Evolutionary conservation across 192 early-diverging fungal species (phyloP), one percentile per base, ranked within the genome.

Genomic region (Backusella circina): DNA sequence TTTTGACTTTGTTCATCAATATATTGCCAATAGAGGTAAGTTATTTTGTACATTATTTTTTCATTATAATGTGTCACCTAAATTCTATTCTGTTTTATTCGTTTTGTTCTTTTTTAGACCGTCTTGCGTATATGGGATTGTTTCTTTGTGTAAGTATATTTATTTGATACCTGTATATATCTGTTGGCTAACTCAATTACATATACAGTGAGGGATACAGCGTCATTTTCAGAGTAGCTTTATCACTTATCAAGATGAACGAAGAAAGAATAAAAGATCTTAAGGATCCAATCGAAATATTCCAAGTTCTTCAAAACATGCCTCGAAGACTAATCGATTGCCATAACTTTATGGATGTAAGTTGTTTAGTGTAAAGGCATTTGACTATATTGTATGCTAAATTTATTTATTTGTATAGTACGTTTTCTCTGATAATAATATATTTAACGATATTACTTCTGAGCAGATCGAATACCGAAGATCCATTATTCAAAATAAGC

Each of bases 1-100:
- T 94, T 76, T 77, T 93, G 77, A 91, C 93, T 0, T 79, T 94
- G 5, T 95, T 91, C 71, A 89, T 93, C 70, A 90, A 91, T 77
- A 88, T 91, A 50, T 78, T 93, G 36, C 93, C 93, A 0, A 82
- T 77, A 7, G 76, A 88, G 61, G 82, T 72, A 51, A 35, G 6
- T 47, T 47, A 5, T n/a, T 41, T 47, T 47, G 44, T 47, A 18
- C 5, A 1, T n/a, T 47, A n/a, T 47, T 18, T 21, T 6, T 18
- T 47, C 15, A 47, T 47, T 47, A 6, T 5, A 47, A n/a, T 18
- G 6, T 47, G 16, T 47, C 18, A 47, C 6, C 44, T 47, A 47
- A 47, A 0, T 47, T 47, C n/a, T 47, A 16, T 6, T n/a, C 44
- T n/a, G 7, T 47, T 18, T 1, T 5, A 5, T 47, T n/a, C 6